phyloP scores from a whole-genome alignment of 106 monocot species.

The Ottelia alismoides region DNA sequence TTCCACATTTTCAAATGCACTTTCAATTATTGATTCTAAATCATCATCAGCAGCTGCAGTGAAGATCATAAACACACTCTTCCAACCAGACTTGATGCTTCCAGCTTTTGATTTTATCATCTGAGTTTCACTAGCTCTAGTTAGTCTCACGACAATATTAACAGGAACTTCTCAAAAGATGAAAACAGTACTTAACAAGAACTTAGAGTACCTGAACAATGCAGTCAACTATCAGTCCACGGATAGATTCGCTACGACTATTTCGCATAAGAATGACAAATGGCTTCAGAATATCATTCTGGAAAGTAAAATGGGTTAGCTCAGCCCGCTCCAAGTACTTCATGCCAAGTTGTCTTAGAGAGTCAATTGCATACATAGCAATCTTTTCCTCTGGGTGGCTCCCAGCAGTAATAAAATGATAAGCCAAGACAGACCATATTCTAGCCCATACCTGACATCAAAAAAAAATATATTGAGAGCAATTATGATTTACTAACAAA shows the following conservation, averaged over 20 bases:
- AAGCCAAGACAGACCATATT: constrained; percentile 91
- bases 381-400: constrained; percentile 87
- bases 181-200: too few species aligned
- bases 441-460: constrained; percentile 83
- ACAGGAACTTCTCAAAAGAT: too few species aligned
- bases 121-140: constrained; percentile 22
- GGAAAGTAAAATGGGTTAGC: constrained; percentile 89
- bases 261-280: constrained; percentile 98
- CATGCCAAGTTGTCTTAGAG: constrained; percentile 93
- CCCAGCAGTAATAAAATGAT: constrained; percentile 95
- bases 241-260: constrained; percentile 67
- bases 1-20: constrained; percentile 99
- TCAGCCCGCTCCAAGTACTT: constrained; percentile 97
- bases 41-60: constrained; percentile 93
- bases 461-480: too few species aligned
- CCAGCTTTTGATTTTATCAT: constrained; percentile 94
- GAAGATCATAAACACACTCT: constrained; percentile 98
- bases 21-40: constrained; percentile 75
- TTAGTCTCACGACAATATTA: too few species aligned
- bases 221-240: constrained; percentile 92
- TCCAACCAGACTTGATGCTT: constrained; percentile 98
- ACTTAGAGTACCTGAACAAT: constrained; percentile 84
- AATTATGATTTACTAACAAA: too few species aligned
- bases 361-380: constrained; percentile 97
- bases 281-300: constrained; percentile 96